phyloP scores from a whole-genome alignment of 2,329 filamentous ascomycete genomes.

The Blastomyces emzantsi region DNA sequence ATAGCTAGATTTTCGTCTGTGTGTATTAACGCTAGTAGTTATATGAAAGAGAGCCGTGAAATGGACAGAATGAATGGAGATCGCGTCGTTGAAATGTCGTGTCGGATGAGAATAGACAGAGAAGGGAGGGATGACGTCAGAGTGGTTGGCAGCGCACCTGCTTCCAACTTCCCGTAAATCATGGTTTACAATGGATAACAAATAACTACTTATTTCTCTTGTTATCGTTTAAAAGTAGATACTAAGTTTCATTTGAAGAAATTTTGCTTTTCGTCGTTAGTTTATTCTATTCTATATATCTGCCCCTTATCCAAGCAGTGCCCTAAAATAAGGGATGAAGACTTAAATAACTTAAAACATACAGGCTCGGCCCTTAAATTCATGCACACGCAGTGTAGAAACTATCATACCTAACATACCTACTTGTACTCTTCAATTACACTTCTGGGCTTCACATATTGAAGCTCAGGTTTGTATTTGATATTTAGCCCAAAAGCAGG shows the following conservation, averaged over 20 bases:
- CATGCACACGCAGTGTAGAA: background rate
- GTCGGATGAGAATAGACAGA: background rate
- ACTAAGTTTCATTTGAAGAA: background rate
- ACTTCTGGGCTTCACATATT: conserved; percentile 20
- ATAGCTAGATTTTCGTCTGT: conserved; percentile 16
- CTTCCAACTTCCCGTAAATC: too few species aligned
- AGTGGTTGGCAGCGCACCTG: background rate
- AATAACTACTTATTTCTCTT: too few species aligned
- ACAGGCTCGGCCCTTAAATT: background rate
- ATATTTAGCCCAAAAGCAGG: conserved; percentile 28
- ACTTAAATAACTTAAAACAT: background rate
- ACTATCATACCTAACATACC: background rate
- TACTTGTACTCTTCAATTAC: conserved; percentile 23
- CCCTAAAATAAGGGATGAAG: too few species aligned
- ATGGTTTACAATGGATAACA: too few species aligned
- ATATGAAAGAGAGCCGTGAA: background rate
- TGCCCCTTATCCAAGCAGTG: too few species aligned
- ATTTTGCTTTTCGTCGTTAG: background rate
- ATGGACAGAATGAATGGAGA: background rate
- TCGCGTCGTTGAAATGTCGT: background rate
- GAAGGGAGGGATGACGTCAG: background rate
- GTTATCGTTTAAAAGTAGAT: too few species aligned
- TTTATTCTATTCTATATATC: background rate
- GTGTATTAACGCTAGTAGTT: background rate
- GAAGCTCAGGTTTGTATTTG: conserved; percentile 20